Evolutionary conservation across 768 basidiomycete species (phyloP).

Genomic region (Tricholoma flavovirens): DNA sequence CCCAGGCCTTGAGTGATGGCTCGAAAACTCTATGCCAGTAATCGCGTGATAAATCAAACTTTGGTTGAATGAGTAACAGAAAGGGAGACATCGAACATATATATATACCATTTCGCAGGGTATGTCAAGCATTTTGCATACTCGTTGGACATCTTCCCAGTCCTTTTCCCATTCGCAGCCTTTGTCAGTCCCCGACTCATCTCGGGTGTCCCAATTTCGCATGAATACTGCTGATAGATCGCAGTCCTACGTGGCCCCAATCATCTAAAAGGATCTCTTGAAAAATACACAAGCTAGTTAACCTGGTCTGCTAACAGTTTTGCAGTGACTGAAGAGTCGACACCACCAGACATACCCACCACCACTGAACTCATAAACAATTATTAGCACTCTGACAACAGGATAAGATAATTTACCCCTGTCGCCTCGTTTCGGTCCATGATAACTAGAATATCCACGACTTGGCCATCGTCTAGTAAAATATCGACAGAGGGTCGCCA

Average conservation of each 20-base stretch:
- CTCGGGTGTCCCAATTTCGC: slow-evolving; percentile 92
- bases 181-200: slow-evolving; percentile 71
- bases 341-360: slow-evolving; percentile 92
- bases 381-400: not conserved
- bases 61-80: slow-evolving; percentile 3
- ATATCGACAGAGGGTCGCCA: slow-evolving; percentile 12
- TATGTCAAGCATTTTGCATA: slow-evolving; percentile 68
- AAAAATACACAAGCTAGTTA: slow-evolving; percentile 6
- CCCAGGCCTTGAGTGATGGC: slow-evolving; percentile 76
- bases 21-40: slow-evolving; percentile 93
- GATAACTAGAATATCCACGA: slow-evolving; percentile 10
- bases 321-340: slow-evolving; percentile 91
- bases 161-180: slow-evolving; percentile 97
- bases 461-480: slow-evolving; percentile 8
- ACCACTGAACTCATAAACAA: slow-evolving; percentile 49
- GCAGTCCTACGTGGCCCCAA: slow-evolving; percentile 47
- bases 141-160: slow-evolving; percentile 83
- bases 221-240: slow-evolving; percentile 88
- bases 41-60: slow-evolving; percentile 85
- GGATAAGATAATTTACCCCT: slow-evolving; percentile 17
- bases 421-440: slow-evolving; percentile 24
- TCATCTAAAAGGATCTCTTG: not conserved
- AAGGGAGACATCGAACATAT: not conserved
- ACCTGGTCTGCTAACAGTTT: slow-evolving; percentile 66
- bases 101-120: slow-evolving; percentile 64